A percentile compares a stretch with the other conserved stretches of the same genome.
These are phyloP conservation scores for Carpinus fangiana DNA, from an alignment of 306 rosid species.

Conservation along the genomic window DNA sequence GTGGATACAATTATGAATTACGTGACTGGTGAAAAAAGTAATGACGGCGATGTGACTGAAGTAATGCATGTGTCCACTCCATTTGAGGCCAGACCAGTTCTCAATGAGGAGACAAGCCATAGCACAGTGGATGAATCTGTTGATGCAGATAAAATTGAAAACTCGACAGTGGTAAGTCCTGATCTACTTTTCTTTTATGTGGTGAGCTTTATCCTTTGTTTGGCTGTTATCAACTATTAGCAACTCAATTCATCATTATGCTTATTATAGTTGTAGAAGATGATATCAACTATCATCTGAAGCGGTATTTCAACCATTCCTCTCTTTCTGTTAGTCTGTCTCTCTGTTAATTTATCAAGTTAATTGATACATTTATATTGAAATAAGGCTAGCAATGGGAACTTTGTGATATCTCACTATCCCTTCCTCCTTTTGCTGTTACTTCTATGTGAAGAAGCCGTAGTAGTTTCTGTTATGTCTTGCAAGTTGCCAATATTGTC, in stretches of 20 bases:
- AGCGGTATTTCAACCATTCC: too few species aligned
- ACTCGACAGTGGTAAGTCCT: constrained; percentile 33
- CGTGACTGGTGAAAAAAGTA: neutral
- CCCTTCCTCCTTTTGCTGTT: neutral
- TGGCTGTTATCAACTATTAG: constrained; percentile 10
- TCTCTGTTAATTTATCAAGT: neutral
- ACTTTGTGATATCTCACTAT: neutral
- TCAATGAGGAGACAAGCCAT: constrained; percentile 31
- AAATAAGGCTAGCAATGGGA: neutral
- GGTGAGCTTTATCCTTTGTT: constrained; percentile 13
- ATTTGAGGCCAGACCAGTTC: constrained; percentile 24
- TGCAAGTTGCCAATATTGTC: neutral
- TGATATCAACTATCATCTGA: neutral
- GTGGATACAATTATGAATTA: constrained; percentile 21
- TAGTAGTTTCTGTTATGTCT: neutral
- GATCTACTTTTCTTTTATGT: constrained; percentile 12
- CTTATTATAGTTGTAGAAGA: neutral
- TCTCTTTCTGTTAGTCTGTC: too few species aligned
- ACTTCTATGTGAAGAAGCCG: neutral
- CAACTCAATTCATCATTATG: neutral
- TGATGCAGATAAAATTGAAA: constrained; percentile 35
- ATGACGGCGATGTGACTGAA: constrained; percentile 20
- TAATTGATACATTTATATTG: neutral
- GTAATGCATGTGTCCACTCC: constrained; percentile 10
- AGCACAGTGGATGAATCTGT: constrained; percentile 18